Percentiles rank a stretch among this genome's conserved stretches.
phyloP scores from a whole-genome alignment of 2,329 filamentous ascomycete species.

The Davidsoniella virescens region DNA sequence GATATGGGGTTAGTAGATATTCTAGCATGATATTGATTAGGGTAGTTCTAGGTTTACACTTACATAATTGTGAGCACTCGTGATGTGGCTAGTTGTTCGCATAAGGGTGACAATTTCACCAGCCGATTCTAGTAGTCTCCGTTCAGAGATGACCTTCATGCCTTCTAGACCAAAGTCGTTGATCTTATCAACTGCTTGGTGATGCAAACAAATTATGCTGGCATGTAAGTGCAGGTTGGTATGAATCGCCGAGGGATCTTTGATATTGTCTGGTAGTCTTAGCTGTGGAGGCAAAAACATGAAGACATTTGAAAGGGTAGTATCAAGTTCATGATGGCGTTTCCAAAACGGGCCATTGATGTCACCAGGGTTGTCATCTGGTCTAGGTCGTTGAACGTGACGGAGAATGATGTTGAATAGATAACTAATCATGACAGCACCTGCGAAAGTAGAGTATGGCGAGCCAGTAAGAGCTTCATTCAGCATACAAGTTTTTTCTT shows the following conservation, averaged over 20 bases:
- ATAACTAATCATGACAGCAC: constrained; percentile 55
- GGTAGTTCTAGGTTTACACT: constrained; percentile 20
- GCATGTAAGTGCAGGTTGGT: constrained; percentile 81
- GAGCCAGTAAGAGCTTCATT: constrained; percentile 46
- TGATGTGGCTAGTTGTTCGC: constrained; percentile 52
- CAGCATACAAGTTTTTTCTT: constrained; percentile 47
- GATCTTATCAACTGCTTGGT: constrained; percentile 71
- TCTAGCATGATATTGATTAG: neutral
- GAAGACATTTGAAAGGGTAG: constrained; percentile 59
- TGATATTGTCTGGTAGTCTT: constrained; percentile 51
- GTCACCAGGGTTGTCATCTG: constrained; percentile 55
- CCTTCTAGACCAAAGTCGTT: constrained; percentile 43
- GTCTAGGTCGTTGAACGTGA: constrained; percentile 58
- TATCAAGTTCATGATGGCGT: constrained; percentile 68
- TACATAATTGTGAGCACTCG: constrained; percentile 37
- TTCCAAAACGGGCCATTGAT: constrained; percentile 70
- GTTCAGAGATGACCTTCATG: constrained; percentile 54
- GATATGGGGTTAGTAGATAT: neutral
- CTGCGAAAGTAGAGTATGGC: constrained; percentile 54
- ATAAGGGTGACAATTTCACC: constrained; percentile 74
- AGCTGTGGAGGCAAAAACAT: constrained; percentile 63
- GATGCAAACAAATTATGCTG: constrained; percentile 73
- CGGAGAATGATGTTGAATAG: constrained; percentile 69
- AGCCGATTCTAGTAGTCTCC: constrained; percentile 61
- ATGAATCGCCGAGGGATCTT: constrained; percentile 60